phyloP scores from a whole-genome alignment of 495 filamentous ascomycete species.

The Massariosphaeria phaeospora region DNA sequence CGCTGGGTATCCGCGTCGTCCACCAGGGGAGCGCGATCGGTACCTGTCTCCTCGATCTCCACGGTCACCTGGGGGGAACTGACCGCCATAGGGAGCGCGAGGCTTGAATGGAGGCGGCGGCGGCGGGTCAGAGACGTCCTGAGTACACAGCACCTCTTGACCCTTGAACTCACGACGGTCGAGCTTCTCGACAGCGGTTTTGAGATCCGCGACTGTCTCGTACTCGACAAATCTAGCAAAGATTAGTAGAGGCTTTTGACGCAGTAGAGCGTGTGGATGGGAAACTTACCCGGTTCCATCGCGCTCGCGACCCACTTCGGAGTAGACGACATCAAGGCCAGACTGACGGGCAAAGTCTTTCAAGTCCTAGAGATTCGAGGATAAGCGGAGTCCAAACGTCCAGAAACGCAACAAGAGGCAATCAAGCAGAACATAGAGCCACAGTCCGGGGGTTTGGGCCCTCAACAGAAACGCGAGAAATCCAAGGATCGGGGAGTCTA shows the following conservation, averaged over 20 bases:
- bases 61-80: slow-evolving; percentile 60
- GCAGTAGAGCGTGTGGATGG: too few species aligned
- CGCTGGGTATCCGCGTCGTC: slow-evolving; percentile 55
- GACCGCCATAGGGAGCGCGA: slow-evolving; percentile 27
- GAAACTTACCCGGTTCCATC: slow-evolving; percentile 83
- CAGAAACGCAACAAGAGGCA: slow-evolving; percentile 38
- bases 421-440: slow-evolving; percentile 36
- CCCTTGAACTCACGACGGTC: slow-evolving; percentile 90
- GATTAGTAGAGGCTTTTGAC: too few species aligned
- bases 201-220: slow-evolving; percentile 84
- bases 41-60: slow-evolving; percentile 64
- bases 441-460: slow-evolving; percentile 29
- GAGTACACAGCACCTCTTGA: slow-evolving; percentile 69
- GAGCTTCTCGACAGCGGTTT: slow-evolving; percentile 85
- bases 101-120: slow-evolving; percentile 40
- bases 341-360: slow-evolving; percentile 99
- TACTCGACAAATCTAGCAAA: slow-evolving; percentile 98
- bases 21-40: slow-evolving; percentile 72
- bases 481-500: slow-evolving; percentile 48
- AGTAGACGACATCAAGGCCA: slow-evolving; percentile 95
- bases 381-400: slow-evolving; percentile 51
- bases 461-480: slow-evolving; percentile 31
- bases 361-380: slow-evolving; percentile 73
- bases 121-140: slow-evolving; percentile 62
- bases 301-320: slow-evolving; percentile 88